A percentile compares a stretch with the other conserved stretches of the same genome.
These are phyloP conservation scores for Heterobasidion occidentale DNA, from an alignment of 1,284 basidiomycete species.

Conservation along the genomic window DNA sequence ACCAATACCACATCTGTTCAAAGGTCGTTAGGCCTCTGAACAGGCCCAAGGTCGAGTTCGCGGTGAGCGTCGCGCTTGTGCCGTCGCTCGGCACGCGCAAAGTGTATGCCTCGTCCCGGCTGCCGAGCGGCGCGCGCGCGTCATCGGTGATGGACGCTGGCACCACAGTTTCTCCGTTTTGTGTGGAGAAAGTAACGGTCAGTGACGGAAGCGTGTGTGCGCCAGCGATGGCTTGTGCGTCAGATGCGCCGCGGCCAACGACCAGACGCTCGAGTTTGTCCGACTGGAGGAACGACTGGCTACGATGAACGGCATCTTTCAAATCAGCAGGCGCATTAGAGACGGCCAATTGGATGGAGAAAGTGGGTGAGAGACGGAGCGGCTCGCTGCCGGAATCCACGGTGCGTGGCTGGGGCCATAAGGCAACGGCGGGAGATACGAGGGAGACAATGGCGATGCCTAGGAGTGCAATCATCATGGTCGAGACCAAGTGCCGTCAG, in stretches of 20 bases:
- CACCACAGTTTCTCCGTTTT: slow-evolving; percentile 11
- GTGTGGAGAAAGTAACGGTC: slow-evolving; percentile 30
- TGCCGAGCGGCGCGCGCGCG: slow-evolving; percentile 42
- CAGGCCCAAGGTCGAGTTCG: slow-evolving; percentile 71
- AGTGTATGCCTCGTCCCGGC: slow-evolving; percentile 30
- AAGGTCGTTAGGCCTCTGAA: slow-evolving; percentile 82
- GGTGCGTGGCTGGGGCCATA: slow-evolving; percentile 59
- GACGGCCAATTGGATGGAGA: slow-evolving; percentile 25
- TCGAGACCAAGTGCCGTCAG: too few species aligned
- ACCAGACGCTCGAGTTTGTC: slow-evolving; percentile 41
- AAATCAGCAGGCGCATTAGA: slow-evolving; percentile 36
- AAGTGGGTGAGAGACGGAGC: slow-evolving; percentile 40
- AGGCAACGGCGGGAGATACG: neutral
- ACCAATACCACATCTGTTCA: slow-evolving; percentile 67
- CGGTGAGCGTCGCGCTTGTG: slow-evolving; percentile 47
- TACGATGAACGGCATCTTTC: slow-evolving; percentile 31
- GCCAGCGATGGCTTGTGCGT: slow-evolving; percentile 22
- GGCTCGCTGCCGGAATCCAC: slow-evolving; percentile 36
- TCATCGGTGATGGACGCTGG: slow-evolving; percentile 38
- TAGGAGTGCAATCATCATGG: too few species aligned
- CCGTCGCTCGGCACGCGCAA: slow-evolving; percentile 58
- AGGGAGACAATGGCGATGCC: too few species aligned
- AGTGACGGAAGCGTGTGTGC: slow-evolving; percentile 26
- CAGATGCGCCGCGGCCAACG: slow-evolving; percentile 39
- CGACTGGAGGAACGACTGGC: slow-evolving; percentile 26